These are phyloP conservation scores for Lobosporangium transversale DNA, from an alignment of 192 early-diverging fungal species.

Conservation along the genomic window DNA sequence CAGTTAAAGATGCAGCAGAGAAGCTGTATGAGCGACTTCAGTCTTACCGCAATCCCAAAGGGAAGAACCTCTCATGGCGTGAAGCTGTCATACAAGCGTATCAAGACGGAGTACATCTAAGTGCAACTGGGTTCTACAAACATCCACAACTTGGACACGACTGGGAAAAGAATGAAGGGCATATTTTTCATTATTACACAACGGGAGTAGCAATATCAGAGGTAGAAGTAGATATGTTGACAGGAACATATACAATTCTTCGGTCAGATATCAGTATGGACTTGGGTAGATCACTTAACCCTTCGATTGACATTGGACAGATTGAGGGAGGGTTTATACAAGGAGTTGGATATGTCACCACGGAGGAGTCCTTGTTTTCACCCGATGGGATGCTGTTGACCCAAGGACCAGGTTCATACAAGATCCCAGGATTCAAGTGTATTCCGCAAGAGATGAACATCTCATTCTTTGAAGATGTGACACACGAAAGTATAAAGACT, in stretches of 20 bases:
- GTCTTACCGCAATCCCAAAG: conserved; percentile 78
- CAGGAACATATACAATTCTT: conserved; percentile 76
- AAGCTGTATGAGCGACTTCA: conserved; percentile 72
- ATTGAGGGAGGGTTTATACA: conserved; percentile 90
- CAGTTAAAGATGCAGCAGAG: conserved; percentile 80
- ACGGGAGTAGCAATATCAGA: conserved; percentile 81
- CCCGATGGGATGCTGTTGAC: conserved; percentile 80
- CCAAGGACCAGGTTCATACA: conserved; percentile 86
- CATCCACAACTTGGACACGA: conserved; percentile 80
- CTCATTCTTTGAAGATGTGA: conserved; percentile 63
- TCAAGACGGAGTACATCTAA: conserved; percentile 78
- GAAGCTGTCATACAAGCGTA: conserved; percentile 73
- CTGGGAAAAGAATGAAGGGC: conserved; percentile 76
- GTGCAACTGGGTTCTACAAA: conserved; percentile 84
- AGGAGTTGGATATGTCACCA: conserved; percentile 84
- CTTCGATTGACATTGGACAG: conserved; percentile 88
- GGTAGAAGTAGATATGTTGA: conserved; percentile 87
- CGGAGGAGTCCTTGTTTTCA: conserved; percentile 81
- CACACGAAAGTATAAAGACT: conserved; percentile 68
- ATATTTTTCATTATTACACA: conserved; percentile 84
- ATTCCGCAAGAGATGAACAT: conserved; percentile 86
- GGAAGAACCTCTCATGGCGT: conserved; percentile 53
- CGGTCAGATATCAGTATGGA: conserved; percentile 88
- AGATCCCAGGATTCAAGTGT: conserved; percentile 81
- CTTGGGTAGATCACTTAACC: conserved; percentile 84